These are phyloP conservation scores for Penicillium brevicompactum DNA, from an alignment of 2,329 filamentous ascomycete species.

Conservation along the genomic window DNA sequence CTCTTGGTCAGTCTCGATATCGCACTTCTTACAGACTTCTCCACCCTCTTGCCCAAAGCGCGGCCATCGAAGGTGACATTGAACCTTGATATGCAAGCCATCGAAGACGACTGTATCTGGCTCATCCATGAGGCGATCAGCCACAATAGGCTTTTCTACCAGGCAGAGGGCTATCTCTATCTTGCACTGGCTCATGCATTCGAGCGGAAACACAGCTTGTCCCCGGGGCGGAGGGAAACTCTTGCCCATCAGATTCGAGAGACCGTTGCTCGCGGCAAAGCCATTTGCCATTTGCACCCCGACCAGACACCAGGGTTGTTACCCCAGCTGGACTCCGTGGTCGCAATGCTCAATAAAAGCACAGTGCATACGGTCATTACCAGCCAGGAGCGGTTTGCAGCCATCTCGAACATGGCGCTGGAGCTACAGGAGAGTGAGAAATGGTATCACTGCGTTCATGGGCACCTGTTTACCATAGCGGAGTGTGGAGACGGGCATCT, in stretches of 20 bases:
- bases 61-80: neutral
- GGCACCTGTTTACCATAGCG: conserved; percentile 60
- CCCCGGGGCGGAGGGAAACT: neutral
- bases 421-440: conserved; percentile 57
- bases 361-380: conserved; percentile 55
- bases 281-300: conserved; percentile 28
- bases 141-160: conserved; percentile 44
- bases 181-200: conserved; percentile 53
- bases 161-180: conserved; percentile 56
- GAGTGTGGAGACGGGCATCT: conserved; percentile 68
- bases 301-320: conserved; percentile 38
- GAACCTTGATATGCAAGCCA: conserved; percentile 31
- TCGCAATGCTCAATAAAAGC: conserved; percentile 49
- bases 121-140: conserved; percentile 45
- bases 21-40: conserved; percentile 49
- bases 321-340: conserved; percentile 51
- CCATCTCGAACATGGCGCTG: conserved; percentile 55
- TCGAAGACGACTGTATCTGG: conserved; percentile 42
- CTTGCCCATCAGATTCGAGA: conserved; percentile 7
- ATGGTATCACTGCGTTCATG: conserved; percentile 46
- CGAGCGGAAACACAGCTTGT: conserved; percentile 29
- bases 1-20: conserved; percentile 55
- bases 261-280: conserved; percentile 27
- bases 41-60: conserved; percentile 24
- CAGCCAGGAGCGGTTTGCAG: conserved; percentile 53